Evolutionary conservation across 768 basidiomycete species (phyloP), one percentile per base, ranked within the genome.

Genomic region (Termitomyces sp.): DNA sequence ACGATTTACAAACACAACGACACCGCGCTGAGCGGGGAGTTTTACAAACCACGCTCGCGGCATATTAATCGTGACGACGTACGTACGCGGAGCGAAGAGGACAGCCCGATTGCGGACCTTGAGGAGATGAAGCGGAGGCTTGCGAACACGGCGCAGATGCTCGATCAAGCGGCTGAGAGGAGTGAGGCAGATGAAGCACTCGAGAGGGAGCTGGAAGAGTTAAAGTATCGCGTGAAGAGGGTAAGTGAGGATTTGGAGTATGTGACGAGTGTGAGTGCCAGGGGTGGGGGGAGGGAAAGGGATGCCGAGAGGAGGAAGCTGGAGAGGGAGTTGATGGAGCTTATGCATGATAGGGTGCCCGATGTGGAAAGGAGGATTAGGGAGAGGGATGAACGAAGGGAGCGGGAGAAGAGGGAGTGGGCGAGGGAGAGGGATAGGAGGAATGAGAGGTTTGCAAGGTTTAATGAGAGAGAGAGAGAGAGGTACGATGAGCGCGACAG

Each of bases 181-280:
- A 84, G 84, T 55, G 83, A 78, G 2, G 95, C 96, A 60, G 95
- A 98, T 66, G 95, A 97, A 57, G 89, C 81, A 52, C 78, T 99
- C n/a, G 92, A 95, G 55, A 81, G 88, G 47, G 97, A 98, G 72
- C 81, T 97, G 75, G 83, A 88, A 7, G 92, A 95, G 63, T 75
- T 99, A 49, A 85, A 84, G 46, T 93, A 92, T 67, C 83, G 89
- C 31, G 93, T 97, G 48, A 85, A 86, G 67, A 78, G 95, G 22
- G 81, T 99, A 4, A 88, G 92, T 67, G 93, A 97, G 52, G 96
- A 98, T 70, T 76, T 99, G 33, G 94, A 97, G 44, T 91, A 95
- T 63, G 85, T 87, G 55, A 83, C 86, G 2, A 84, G 88, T n/a
- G 31, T 34, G 15, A 7, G 90, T 15, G 22, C 31, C 45, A 18